phyloP scores from a whole-genome alignment of 169 alveolate species.

The Miamiensis avidus region DNA sequence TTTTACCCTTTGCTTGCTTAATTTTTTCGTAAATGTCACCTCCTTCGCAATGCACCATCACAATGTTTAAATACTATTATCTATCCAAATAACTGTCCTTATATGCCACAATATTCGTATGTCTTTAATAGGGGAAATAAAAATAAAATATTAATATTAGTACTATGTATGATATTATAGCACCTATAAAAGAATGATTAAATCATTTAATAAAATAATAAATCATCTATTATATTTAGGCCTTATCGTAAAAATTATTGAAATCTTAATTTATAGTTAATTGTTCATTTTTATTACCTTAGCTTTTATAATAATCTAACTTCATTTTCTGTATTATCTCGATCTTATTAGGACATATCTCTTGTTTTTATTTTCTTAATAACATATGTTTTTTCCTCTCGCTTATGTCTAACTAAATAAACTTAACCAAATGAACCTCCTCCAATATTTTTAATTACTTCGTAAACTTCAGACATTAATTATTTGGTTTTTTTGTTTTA shows the following conservation, averaged over 20 bases:
- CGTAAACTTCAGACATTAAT: constrained; percentile 61
- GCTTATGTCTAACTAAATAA: constrained; percentile 79
- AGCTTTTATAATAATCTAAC: constrained; percentile 75
- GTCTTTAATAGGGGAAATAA: constrained; percentile 38
- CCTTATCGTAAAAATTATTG: too few relatives aligned
- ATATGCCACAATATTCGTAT: constrained; percentile 90
- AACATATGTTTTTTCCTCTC: constrained; percentile 81
- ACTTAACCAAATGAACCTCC: constrained; percentile 89
- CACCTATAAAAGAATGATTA: too few relatives aligned
- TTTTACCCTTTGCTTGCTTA: constrained; percentile 76
- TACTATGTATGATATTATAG: constrained; percentile 29
- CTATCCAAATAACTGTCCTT: constrained; percentile 86
- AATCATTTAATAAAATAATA: too few relatives aligned
- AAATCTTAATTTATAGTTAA: neutral
- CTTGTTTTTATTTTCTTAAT: constrained; percentile 83
- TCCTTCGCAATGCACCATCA: constrained; percentile 93
- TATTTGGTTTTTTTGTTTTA: neutral
- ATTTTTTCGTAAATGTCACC: constrained; percentile 91
- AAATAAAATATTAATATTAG: constrained; percentile 51
- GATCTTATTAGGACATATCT: constrained; percentile 81
- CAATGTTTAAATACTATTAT: constrained; percentile 84
- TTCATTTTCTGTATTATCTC: constrained; percentile 88
- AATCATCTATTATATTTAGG: too few relatives aligned
- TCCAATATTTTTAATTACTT: constrained; percentile 80
- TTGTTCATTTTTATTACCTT: neutral